Base-by-base conservation (phyloP, 2,329 filamentous ascomycete genomes). In the Aureobasidium sp. region DNA sequence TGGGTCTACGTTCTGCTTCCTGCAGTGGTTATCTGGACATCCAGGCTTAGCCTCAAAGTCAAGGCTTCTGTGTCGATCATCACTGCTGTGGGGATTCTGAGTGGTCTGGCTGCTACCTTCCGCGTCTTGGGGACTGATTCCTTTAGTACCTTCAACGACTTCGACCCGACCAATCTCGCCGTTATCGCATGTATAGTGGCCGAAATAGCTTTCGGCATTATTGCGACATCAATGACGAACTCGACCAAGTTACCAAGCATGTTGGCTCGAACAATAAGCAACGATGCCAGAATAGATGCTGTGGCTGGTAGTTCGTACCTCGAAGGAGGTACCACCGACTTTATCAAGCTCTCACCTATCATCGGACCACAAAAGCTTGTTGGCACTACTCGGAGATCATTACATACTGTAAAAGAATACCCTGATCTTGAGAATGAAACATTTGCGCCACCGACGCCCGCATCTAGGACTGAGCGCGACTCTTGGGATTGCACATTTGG, bases 41-140 rank as follows among this genome's bases (percentile, higher is more conserved):
- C 76, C 10, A 71, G 76, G 50, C 75, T 80, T 67, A 74, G 74
- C 27, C 65, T 65, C 17, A 70, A 70, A 13, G 73, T 76, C 50
- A 79, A 78, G 64, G 46, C 75, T 20, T 76, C 75, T 0, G 74
- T 78, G 0, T 69, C 71, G 15, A 62, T 75, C 5, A 70, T 80
- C 56, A 71, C 79, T 47, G 68, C 71, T 1, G 68, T 79, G 12
- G 78, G 74, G 12, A 66, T 63, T 37, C 43, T 66, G n/a, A 67
- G 66, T 20, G 68, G 67, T 39, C 63, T 67, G 15, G 65, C 69
- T 26, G 67, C 68, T 24, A 47, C 69, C 47, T 64, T 70, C 4
- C 67, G 69, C 13, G 63, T 70, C 41, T 64, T 71, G 29, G 56
- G 63, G 15, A 5, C 47, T 43, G 65, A 63, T 17, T 62, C 67